Base-by-base conservation (phyloP, 306 rosid genomes). In the Citrullus mucosospermus region DNA sequence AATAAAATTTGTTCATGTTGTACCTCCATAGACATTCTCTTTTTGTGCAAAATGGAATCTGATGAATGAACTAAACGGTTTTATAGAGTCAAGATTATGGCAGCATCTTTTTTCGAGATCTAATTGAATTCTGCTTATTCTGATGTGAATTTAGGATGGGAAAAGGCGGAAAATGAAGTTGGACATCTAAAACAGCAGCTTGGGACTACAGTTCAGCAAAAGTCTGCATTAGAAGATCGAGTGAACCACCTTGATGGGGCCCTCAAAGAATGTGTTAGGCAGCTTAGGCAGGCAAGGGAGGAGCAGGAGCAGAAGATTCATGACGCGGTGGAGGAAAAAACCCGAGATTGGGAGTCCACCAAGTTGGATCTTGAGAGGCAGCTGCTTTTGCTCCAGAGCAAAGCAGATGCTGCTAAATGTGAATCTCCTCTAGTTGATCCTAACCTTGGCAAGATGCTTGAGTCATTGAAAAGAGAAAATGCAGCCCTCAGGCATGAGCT, bases 241-340 rank as follows among this genome's bases (percentile, higher is more conserved):
- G 93, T 84, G 65, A 79, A 87, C 34, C 99, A 92, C 89, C 92
- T 96, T 70, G 98, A 96, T 80, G 96, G 93, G 71, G 99, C 99
- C 50, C 93, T 96, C 50, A 96, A 89, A 85, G 99, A 96, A 85
- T 93, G 97, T 60, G 99, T 96, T 77, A 88, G 97, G 81, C 98
- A 96, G 88, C 88, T 92, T 70, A 91, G 99, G 82, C 97, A 89
- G 82, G 89, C 93, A 60, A 91, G 97, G 83, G 98, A 96, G 43
- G 96, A 91, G 77, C 96, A 90, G 74, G 98, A 91, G 80, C 87
- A 86, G 66, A 89, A 83, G 77, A 80, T 91, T 53, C 75, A 80
- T 59, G 97, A 85, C 30, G 93, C 92, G n/a, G 84, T 92, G 54
- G 78, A 78, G 20, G 80, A 80, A 69, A 91, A 89, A 85, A 85